Conservation (phyloP, 2,329 filamentous ascomycete genomes). For the Scytalidium lignicola region DNA sequence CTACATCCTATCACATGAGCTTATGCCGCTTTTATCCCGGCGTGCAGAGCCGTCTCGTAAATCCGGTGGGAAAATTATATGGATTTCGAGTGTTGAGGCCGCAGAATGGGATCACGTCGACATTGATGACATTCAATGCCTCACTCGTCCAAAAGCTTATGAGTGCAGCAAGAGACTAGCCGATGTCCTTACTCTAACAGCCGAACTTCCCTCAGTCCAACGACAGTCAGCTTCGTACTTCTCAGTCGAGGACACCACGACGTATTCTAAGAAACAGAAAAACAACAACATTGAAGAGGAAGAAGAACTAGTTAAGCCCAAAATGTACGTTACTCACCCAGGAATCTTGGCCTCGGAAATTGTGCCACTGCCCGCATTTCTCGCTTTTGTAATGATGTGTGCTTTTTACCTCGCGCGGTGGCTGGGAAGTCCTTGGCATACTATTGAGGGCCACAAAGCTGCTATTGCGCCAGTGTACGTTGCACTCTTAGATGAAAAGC, state of each 20-base stretch:
- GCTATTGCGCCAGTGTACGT: constrained; percentile 75
- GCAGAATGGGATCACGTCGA: constrained; percentile 32
- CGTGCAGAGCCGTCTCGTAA: constrained; percentile 17
- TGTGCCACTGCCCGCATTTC: constrained; percentile 64
- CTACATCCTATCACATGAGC: constrained; percentile 78
- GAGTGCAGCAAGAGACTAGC: constrained; percentile 84
- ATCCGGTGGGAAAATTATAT: constrained; percentile 55
- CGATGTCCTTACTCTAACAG: constrained; percentile 75
- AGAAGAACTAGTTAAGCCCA: constrained; percentile 40
- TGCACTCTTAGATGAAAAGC: constrained; percentile 60
- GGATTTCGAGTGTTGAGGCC: constrained; percentile 81
- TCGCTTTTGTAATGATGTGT: constrained; percentile 64
- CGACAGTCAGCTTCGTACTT: constrained; percentile 56
- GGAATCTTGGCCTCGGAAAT: constrained; percentile 82
- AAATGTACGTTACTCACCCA: constrained; percentile 76
- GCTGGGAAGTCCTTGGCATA: constrained; percentile 86
- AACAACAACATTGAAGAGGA: constrained; percentile 5
- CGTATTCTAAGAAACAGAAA: constrained; percentile 16
- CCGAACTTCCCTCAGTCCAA: constrained; percentile 57
- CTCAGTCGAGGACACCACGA: constrained; percentile 26
- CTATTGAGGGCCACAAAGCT: constrained; percentile 68
- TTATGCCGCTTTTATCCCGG: constrained; percentile 63
- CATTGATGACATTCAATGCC: constrained; percentile 73
- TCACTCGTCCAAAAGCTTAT: constrained; percentile 60
- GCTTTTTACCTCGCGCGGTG: constrained; percentile 68